These are phyloP conservation scores for Microsporum ferrugineum DNA, from an alignment of 2,329 filamentous ascomycete genomes.

Conservation along the genomic window DNA sequence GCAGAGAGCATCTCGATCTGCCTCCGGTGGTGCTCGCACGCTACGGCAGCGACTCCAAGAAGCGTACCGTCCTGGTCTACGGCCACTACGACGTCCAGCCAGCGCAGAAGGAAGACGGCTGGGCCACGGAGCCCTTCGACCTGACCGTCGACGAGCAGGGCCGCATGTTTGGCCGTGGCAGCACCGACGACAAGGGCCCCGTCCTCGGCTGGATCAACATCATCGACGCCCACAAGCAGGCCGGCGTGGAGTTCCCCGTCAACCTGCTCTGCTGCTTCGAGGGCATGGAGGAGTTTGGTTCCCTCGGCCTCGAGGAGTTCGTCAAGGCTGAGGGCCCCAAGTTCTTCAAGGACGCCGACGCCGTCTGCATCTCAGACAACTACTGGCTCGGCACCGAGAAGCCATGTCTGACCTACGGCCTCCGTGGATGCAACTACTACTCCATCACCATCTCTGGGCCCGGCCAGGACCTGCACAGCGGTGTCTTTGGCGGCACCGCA, in stretches of 20 bases:
- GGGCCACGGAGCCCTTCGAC: constrained; percentile 89
- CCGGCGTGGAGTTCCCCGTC: constrained; percentile 85
- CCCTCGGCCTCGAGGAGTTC: constrained; percentile 88
- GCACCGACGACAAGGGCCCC: constrained; percentile 95
- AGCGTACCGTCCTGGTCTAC: constrained; percentile 91
- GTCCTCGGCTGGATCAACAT: constrained; percentile 96
- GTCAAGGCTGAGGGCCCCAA: constrained; percentile 84
- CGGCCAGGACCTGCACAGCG: constrained; percentile 86
- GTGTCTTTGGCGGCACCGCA: constrained; percentile 90
- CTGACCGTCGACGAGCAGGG: constrained; percentile 79
- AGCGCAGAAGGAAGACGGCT: constrained; percentile 83
- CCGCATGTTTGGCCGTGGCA: constrained; percentile 90
- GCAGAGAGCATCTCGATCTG: constrained; percentile 78
- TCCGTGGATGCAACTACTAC: constrained; percentile 98
- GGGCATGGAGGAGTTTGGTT: constrained; percentile 99
- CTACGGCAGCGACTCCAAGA: constrained; percentile 83
- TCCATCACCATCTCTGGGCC: constrained; percentile 81
- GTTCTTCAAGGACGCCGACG: constrained; percentile 91
- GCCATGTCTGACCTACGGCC: constrained; percentile 92
- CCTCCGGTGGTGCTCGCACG: constrained; percentile 85
- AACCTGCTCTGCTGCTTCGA: constrained; percentile 99
- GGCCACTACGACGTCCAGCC: constrained; percentile 99
- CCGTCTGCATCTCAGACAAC: constrained; percentile 97
- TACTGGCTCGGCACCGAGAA: constrained; percentile 99
- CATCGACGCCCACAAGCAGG: constrained; percentile 94